Evolutionary conservation across 2,329 filamentous ascomycete species (phyloP), one percentile per base, ranked within the genome.

Genomic region (Microthyrium microscopicum): DNA sequence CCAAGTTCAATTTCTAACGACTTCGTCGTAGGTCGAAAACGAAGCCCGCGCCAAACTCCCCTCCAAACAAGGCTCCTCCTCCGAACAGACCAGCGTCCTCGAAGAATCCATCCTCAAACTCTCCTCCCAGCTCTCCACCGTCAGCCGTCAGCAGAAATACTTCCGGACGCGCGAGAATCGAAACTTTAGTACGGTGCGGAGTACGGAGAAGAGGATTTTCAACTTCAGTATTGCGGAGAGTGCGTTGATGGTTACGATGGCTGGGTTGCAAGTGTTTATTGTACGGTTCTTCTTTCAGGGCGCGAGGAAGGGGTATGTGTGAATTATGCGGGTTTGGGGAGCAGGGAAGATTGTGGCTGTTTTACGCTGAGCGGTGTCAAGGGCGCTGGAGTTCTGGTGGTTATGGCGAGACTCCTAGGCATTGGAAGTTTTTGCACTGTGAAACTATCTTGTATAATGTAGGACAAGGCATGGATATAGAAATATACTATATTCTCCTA

Each of bases 251-350:
- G 65, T 94, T 42, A 79, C 76, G 39, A 98, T 98, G 91, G 89
- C 87, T 28, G 85, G 73, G 29, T 60, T 98, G 52, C 91, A 98
- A 63, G 89, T 98, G 32, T 94, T 95, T 56, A 76, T 98, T 46
- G 89, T 98, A 47, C 67, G 83, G 44, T 95, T 95, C 75, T 98
- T 98, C 64, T 98, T 98, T 72, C 87, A 94, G 66, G 84, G 72
- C 24, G 71, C 71, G n/a, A 56, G 72, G 50, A 77, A 77, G 63
- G 72, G 72, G 63, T 37, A 34, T 15, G 33, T 37, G 15, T 39
- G 34, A 33, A 24, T n/a, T n/a, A n/a, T n/a, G n/a, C n/a, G n/a
- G n/a, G n/a, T n/a, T n/a, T n/a, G n/a, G n/a, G n/a, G n/a, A n/a
- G n/a, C n/a, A n/a, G n/a, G n/a, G n/a, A n/a, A n/a, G n/a, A n/a